phyloP scores from a whole-genome alignment of 1,139 yeast genomes.

The Yamadazyma aaseri region DNA sequence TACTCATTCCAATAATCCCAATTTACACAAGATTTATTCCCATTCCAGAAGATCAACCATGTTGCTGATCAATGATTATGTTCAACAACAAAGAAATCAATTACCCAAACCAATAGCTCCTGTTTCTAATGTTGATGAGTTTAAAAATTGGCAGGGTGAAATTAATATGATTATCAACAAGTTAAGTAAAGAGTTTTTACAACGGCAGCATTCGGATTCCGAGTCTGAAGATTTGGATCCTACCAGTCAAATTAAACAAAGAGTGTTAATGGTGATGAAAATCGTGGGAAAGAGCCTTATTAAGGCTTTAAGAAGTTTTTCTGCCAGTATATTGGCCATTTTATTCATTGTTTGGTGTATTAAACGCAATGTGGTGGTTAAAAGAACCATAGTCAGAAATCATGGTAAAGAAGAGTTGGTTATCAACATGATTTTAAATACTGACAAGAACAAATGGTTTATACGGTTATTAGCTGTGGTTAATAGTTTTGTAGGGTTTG shows the following conservation, averaged over 20 bases:
- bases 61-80: slow-evolving; percentile 38
- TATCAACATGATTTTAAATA: slow-evolving; percentile 44
- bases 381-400: slow-evolving; percentile 36
- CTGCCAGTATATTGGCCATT: slow-evolving; percentile 37
- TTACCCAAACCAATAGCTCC: slow-evolving; percentile 12
- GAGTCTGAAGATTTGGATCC: slow-evolving; percentile 22
- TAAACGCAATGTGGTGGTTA: slow-evolving; percentile 41
- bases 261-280: slow-evolving; percentile 23
- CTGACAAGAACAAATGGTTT: slow-evolving; percentile 49
- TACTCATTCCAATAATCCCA: slow-evolving; percentile 26
- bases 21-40: slow-evolving; percentile 44
- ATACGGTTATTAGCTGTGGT: slow-evolving; percentile 37
- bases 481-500: slow-evolving; percentile 48
- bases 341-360: slow-evolving; percentile 45
- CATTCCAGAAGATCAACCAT: slow-evolving; percentile 44
- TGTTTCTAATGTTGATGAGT: slow-evolving; percentile 28
- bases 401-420: slow-evolving; percentile 38
- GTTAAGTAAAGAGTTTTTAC: slow-evolving; percentile 36
- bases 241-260: slow-evolving; percentile 23
- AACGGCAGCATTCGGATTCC: slow-evolving; percentile 13
- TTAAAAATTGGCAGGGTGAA: slow-evolving; percentile 47
- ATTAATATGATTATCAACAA: slow-evolving; percentile 41
- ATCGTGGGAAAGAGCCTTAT: slow-evolving; percentile 30
- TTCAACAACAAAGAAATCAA: slow-evolving; percentile 34
- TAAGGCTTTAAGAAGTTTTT: slow-evolving; percentile 34